Evolutionary conservation across 805 yeast genomes (phyloP), one percentile per base, ranked within the genome.

Genomic region (Priceomyces carsonii): DNA sequence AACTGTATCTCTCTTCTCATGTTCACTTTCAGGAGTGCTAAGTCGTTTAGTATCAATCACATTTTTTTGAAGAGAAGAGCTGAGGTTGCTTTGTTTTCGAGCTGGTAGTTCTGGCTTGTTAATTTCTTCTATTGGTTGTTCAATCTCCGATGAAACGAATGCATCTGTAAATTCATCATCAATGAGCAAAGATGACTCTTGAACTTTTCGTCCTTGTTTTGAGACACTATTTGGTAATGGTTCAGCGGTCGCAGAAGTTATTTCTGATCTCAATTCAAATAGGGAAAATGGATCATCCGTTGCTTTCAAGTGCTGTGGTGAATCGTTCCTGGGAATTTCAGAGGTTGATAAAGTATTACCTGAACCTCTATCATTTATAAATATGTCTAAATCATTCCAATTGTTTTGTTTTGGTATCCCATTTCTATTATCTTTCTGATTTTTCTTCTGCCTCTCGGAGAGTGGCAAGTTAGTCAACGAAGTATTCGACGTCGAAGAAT

Each of bases 121-220:
- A n/a, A n/a, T n/a, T n/a, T n/a, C n/a, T n/a, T n/a, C n/a, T n/a
- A n/a, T n/a, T n/a, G n/a, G n/a, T n/a, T n/a, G n/a, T n/a, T n/a
- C n/a, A n/a, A n/a, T 14, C 6, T 6, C 28, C 14, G 28, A 10
- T 8, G 6, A 14, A 16, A 35, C 27, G 32, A 57, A 69, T 2
- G 64, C 67, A 44, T 69, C 74, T 1, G 64, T 63, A 38, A 69
- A 69, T 2, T 68, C 74, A 24, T 68, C 75, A 32, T 67, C 74
- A 24, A n/a, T n/a, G n/a, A 68, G 40, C 32, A 68, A 50, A 32
- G 43, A 50, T 17, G 29, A 40, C 12, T 22, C 22, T 12, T n/a
- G n/a, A 21, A 8, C 10, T 10, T 8, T 8, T 8, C 10, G 23
- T 21, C 23, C 10, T 10, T 8, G 23, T 21, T 8, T 21, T 10